Base-by-base conservation (phyloP, 371 early-diverging fungal genomes). In the Mucor saturninus region DNA sequence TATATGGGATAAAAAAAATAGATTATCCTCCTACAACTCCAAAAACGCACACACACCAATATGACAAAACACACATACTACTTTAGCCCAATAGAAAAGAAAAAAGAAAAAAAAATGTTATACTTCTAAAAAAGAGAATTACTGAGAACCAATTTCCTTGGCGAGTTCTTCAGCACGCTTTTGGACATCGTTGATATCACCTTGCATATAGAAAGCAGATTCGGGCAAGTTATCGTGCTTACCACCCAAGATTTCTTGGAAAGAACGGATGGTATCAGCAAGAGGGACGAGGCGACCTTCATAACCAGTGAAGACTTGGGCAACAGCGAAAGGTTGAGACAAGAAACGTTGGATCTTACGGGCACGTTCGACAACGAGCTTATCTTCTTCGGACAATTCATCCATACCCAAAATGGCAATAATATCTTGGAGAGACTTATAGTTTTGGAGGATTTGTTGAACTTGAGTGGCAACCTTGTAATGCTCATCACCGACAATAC, bases 351-450 rank as follows among this genome's bases (percentile, higher is more conserved):
- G 91, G 76, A 91, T 89, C 89, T 91, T 91, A 86, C 91, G 89
- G 61, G 91, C 91, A 75, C 91, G 93, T 86, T 95, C 94, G 83
- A 96, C 96, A 64, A 92, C 92, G 67, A 94, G 84, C 89, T 96
- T 96, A 84, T 96, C 98, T 81, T 96, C 96, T 82, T 98, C 97
- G 43, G 95, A 95, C 84, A 97, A 84, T 86, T 97, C 97, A 83
- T 97, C 96, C 92, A 91, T 91, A 89, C 96, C 96, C 63, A 97
- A 85, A 69, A 96, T 87, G 38, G 65, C 65, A 64, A 64, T 64
- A 71, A 95, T 95, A 86, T 95, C 96, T 83, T 96, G 96, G 66
- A 96, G 91, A 67, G 94, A 93, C 89, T 96, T 96, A 89, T 96
- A 95, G 76, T 86, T 86, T 84, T 95, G 95, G 68, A 96, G 91